A percentile compares a stretch with the other conserved stretches of the same genome.
These are phyloP conservation scores for Colletotrichum lindemuthianum DNA, from an alignment of 2,329 filamentous ascomycete species.

Conservation along the genomic window DNA sequence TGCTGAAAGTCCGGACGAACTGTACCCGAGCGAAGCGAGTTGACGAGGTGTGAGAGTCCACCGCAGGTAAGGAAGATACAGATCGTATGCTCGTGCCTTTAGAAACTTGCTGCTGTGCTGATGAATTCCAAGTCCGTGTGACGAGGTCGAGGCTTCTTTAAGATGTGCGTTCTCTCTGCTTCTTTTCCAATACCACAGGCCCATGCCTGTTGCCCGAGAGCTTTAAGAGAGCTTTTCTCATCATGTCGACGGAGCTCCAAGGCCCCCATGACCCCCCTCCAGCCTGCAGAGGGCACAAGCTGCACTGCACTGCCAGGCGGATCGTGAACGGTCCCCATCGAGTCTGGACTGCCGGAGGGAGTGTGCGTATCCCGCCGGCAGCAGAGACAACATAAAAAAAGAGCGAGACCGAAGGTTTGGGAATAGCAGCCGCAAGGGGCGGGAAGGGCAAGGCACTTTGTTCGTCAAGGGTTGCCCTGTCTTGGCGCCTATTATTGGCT, in stretches of 20 bases:
- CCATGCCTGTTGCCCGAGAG: not conserved
- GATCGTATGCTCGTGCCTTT: no score
- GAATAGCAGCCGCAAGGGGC: slow-evolving; percentile 3
- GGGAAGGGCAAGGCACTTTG: slow-evolving; percentile 16
- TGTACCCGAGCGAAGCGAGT: slow-evolving; percentile 17
- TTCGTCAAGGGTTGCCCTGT: not conserved
- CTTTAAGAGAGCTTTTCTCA: slow-evolving; percentile 2
- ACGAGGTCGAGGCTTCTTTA: slow-evolving; percentile 10
- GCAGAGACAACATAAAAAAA: slow-evolving; percentile 6
- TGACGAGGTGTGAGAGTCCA: no score
- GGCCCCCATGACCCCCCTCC: no score
- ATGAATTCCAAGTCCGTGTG: slow-evolving; percentile 8
- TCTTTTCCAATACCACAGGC: not conserved
- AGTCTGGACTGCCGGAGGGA: slow-evolving; percentile 6
- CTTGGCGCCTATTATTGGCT: slow-evolving; percentile 25
- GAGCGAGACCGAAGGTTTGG: slow-evolving; percentile 8
- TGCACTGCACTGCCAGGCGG: slow-evolving; percentile 9
- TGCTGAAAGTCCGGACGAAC: slow-evolving; percentile 19
- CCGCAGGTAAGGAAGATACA: no score
- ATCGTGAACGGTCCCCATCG: slow-evolving; percentile 7
- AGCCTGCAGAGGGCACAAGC: no score
- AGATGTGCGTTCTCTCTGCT: not conserved
- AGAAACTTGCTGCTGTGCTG: not conserved
- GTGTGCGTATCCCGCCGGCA: slow-evolving; percentile 23
- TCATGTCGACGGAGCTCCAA: no score